Evolutionary conservation across 805 yeast genomes (phyloP), one percentile per base, ranked within the genome.

Genomic region (Clavispora carvajalis): DNA sequence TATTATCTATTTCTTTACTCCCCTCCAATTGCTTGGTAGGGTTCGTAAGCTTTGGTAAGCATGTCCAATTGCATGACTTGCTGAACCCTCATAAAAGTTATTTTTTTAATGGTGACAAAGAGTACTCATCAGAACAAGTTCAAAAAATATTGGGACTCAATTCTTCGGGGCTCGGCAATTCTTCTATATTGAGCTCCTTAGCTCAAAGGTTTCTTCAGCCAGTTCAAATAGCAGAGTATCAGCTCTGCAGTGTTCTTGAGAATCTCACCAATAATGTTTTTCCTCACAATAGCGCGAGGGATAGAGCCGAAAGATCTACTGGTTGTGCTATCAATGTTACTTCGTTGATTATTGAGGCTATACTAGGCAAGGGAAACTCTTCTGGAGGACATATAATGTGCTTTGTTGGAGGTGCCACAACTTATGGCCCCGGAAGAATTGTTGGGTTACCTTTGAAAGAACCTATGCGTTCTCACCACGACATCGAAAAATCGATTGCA

Each of bases 391-490:
- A 77, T 36, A 54, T 79, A 5, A 55, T 79, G 53, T 57, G 74
- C 18, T 80, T 80, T 51, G 54, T 75, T 4, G 84, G 80, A 22
- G 87, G 87, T 1, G 79, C 83, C 5, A 76, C 83, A 49, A 82
- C 86, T 0, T 62, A 62, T 45, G 86, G 86, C 1, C 83, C 84
- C 2, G 88, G 87, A 2, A 53, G 63, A 28, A 75, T 82, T 24
- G 85, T 80, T 9, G 73, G 73, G 7, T 61, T 69, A n/a, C 60
- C 65, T 19, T 63, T 80, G 41, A 80, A 76, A 49, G 82, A 78
- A 42, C 82, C 86, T 6, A 63, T 81, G 34, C 71, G 88, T 62
- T 79, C 85, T 0, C 87, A 81, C 54, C 76, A 77, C 53, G 83
- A 79, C 54, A 72, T 81, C 30, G 59, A 63, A 21, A 75, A 71